These are phyloP conservation scores for Solanum chmielewskii DNA, from an alignment of 257 asterid species.

Conservation along the genomic window DNA sequence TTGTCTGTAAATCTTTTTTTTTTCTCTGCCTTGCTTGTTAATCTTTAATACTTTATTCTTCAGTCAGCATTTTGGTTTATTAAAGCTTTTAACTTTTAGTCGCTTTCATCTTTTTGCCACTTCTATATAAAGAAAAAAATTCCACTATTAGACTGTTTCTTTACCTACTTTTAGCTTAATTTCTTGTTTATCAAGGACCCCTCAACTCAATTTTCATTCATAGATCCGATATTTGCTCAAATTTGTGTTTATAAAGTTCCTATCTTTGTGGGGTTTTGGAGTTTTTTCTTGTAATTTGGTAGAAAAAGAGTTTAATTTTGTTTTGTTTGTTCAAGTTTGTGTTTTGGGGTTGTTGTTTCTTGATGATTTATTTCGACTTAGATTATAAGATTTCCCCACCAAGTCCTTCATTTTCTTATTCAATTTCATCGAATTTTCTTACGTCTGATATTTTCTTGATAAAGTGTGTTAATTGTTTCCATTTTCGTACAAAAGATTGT, in stretches of 20 bases:
- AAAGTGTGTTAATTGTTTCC: slow-evolving; percentile 25
- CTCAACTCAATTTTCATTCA: background rate
- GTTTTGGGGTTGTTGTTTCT: slow-evolving; percentile 16
- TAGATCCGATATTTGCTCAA: slow-evolving; percentile 3
- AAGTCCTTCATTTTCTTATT: slow-evolving; percentile 27
- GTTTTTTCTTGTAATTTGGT: background rate
- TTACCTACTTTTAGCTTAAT: slow-evolving; percentile 11
- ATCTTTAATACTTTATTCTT: background rate
- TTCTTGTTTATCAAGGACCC: slow-evolving; percentile 9
- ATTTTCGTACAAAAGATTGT: slow-evolving; percentile 42
- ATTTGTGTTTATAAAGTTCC: background rate
- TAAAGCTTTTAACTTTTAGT: slow-evolving; percentile 11
- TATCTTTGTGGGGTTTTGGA: background rate
- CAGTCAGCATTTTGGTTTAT: slow-evolving; percentile 3
- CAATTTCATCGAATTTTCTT: slow-evolving; percentile 37
- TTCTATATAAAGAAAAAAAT: background rate
- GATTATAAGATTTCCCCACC: slow-evolving; percentile 13
- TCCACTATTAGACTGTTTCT: slow-evolving; percentile 2
- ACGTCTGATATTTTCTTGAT: slow-evolving; percentile 26
- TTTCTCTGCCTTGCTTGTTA: background rate
- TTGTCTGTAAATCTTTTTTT: background rate
- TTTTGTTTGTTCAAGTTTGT: background rate
- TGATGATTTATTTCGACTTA: slow-evolving; percentile 30
- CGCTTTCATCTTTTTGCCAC: slow-evolving; percentile 18
- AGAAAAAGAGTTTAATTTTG: background rate